Percentiles rank a stretch among this genome's conserved stretches.
Conservation (phyloP, 1,284 basidiomycete species). For the Irpex sp. region DNA sequence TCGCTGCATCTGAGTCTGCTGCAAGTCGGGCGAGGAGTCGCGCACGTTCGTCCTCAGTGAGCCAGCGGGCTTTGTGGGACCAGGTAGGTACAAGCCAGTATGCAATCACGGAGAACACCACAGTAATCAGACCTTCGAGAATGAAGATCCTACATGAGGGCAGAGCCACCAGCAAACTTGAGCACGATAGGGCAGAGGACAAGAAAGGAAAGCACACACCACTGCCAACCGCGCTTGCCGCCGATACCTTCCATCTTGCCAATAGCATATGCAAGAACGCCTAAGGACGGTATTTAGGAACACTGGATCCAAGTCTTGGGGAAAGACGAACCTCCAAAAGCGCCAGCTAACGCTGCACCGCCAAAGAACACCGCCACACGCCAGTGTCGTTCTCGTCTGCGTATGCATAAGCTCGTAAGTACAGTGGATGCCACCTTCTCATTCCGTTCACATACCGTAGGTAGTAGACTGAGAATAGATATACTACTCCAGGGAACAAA, state of each 20-base stretch:
- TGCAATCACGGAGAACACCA: slow-evolving; percentile 39
- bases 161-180: background rate
- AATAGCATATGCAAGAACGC: slow-evolving; percentile 52
- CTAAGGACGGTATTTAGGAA: background rate
- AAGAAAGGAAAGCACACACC: background rate
- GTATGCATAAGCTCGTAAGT: slow-evolving; percentile 28
- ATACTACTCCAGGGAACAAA: slow-evolving; percentile 54
- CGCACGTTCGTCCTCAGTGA: slow-evolving; percentile 25
- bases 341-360: slow-evolving; percentile 47
- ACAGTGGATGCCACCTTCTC: too few relatives aligned
- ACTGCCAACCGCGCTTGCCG: slow-evolving; percentile 45
- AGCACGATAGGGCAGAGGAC: background rate
- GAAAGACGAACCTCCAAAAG: slow-evolving; percentile 43
- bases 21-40: slow-evolving; percentile 28
- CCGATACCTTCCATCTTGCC: slow-evolving; percentile 45
- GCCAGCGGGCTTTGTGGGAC: slow-evolving; percentile 34
- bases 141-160: slow-evolving; percentile 47
- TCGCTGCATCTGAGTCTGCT: slow-evolving; percentile 17
- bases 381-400: slow-evolving; percentile 13
- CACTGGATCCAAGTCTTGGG: too few relatives aligned
- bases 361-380: slow-evolving; percentile 44
- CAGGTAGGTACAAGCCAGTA: slow-evolving; percentile 52
- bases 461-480: slow-evolving; percentile 39
- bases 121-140: slow-evolving; percentile 37
- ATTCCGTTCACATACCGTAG: slow-evolving; percentile 26